Conservation (phyloP, 257 asterid genomes). For the Nicotiana benthamiana region DNA sequence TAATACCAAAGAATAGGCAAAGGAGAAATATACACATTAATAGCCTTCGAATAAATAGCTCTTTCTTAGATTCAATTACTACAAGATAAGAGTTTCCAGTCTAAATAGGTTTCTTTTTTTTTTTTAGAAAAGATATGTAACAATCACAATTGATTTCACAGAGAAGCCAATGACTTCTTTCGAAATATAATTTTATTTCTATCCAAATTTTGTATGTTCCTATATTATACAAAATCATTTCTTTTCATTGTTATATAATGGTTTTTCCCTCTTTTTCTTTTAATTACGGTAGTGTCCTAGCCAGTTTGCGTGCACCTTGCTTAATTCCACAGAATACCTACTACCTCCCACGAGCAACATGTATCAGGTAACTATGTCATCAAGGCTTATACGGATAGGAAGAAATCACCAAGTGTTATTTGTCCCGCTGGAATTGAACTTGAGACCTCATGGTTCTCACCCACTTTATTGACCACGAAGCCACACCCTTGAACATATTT, state of each 20-base stretch:
- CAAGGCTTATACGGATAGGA: too few relatives aligned
- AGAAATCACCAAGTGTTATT: too few relatives aligned
- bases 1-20: not conserved
- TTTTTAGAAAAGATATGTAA: not conserved
- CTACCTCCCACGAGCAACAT: too few relatives aligned
- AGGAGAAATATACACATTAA: not conserved
- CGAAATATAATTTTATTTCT: not conserved
- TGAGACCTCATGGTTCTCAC: too few relatives aligned
- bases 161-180: not conserved
- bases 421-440: too few relatives aligned
- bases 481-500: too few relatives aligned
- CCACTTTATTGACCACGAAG: too few relatives aligned
- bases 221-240: not conserved
- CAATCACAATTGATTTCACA: not conserved
- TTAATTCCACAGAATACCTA: too few relatives aligned
- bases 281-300: too few relatives aligned
- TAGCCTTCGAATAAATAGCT: not conserved
- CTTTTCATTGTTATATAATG: not conserved
- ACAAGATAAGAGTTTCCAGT: not conserved
- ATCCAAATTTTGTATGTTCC: not conserved
- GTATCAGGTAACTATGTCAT: too few relatives aligned
- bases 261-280: not conserved
- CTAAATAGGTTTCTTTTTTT: not conserved
- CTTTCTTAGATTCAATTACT: not conserved
- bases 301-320: too few relatives aligned